phyloP scores from a whole-genome alignment of 1,284 basidiomycete genomes.

The Moesziomyces antarcticus region DNA sequence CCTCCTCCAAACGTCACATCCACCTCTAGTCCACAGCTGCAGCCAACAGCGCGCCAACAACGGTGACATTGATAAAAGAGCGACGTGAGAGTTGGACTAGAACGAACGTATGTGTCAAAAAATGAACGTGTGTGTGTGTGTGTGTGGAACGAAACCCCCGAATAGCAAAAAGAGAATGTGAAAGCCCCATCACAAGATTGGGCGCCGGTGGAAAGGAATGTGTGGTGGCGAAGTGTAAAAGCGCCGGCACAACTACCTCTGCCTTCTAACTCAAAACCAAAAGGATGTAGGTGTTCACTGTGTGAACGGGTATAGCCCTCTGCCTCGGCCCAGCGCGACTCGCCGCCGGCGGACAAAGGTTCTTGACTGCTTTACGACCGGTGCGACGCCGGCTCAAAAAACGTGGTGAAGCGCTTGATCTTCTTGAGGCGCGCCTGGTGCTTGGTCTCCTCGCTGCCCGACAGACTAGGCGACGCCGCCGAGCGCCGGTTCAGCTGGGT shows the following conservation, averaged over 20 bases:
- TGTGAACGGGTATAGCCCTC: conserved; percentile 31
- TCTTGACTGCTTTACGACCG: conserved; percentile 8
- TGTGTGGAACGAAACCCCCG: background rate
- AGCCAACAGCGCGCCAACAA: background rate
- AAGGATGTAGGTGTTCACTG: background rate
- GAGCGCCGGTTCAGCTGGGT: conserved; percentile 30
- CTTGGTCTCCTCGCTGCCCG: conserved; percentile 47
- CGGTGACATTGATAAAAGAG: background rate
- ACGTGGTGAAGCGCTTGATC: conserved; percentile 55
- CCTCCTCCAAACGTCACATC: conserved; percentile 2
- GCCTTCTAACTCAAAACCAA: background rate
- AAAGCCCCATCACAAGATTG: too few relatives aligned
- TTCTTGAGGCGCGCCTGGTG: conserved; percentile 49
- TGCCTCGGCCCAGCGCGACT: conserved; percentile 7
- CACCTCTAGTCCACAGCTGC: conserved; percentile 10
- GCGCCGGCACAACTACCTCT: too few relatives aligned
- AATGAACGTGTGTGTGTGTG: background rate
- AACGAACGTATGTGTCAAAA: conserved; percentile 3
- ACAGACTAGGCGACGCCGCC: conserved; percentile 40
- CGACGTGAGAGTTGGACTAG: conserved; percentile 23
- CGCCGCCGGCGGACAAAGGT: conserved; percentile 18
- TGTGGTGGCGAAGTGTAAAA: too few relatives aligned
- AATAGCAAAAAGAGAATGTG: background rate
- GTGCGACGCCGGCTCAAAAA: conserved; percentile 47
- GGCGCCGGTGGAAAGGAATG: too few relatives aligned